Conservation (phyloP, 129 eudicot species). For the Saussurea involucrata region DNA sequence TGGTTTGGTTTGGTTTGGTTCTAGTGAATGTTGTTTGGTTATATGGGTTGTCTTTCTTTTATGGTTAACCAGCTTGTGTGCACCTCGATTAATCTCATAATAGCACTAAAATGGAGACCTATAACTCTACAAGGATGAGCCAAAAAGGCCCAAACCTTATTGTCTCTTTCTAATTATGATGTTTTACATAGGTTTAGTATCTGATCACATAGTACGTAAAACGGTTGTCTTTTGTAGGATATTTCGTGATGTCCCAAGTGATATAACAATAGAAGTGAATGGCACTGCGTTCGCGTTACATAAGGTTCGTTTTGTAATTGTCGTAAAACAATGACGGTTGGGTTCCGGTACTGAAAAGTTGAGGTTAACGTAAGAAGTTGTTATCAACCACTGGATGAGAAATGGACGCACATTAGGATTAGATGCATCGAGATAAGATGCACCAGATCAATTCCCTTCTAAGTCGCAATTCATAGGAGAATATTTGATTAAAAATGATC, state of each 20-base stretch:
- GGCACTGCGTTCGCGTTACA: constrained; percentile 72
- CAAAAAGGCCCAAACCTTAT: neutral
- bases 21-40: neutral
- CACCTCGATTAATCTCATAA: no score
- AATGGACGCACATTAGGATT: no score
- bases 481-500: no score
- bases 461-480: no score
- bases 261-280: constrained; percentile 79
- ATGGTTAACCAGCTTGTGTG: no score
- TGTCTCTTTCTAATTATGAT: neutral
- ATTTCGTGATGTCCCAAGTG: constrained; percentile 96
- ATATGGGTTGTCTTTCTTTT: no score
- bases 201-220: neutral
- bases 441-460: no score
- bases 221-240: constrained; percentile 51
- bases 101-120: neutral
- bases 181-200: neutral
- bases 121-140: neutral
- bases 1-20: neutral
- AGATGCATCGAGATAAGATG: no score
- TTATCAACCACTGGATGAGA: no score
- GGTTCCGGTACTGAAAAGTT: no score
- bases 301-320: constrained; percentile 46
- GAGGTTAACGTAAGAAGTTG: no score
- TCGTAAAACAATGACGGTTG: neutral